Conservation (phyloP, 202 grass and related monocot genomes). For the Cymbopogon flexuosus region DNA sequence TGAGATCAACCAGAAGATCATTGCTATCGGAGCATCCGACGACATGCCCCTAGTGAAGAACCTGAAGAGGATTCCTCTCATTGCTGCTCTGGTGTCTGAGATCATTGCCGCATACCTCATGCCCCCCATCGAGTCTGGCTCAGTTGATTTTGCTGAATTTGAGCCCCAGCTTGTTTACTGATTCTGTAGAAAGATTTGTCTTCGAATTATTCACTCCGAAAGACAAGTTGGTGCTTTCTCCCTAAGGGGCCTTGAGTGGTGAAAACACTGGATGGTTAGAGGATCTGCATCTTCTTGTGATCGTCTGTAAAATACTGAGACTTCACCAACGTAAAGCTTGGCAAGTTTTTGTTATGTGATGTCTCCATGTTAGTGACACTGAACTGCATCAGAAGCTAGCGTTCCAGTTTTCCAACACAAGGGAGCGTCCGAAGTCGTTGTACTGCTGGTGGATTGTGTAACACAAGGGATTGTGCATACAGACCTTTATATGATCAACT, state of each 20-base stretch:
- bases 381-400: conserved; percentile 31
- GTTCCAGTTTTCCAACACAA: conserved; percentile 29
- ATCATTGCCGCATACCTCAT: conserved; percentile 88
- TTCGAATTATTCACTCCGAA: not conserved
- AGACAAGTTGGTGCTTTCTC: conserved; percentile 27
- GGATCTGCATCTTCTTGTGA: conserved; percentile 35
- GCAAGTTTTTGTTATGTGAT: conserved; percentile 17
- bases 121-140: conserved; percentile 86
- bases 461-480: not conserved
- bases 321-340: not conserved
- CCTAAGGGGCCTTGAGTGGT: conserved; percentile 13
- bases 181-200: conserved; percentile 33
- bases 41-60: conserved; percentile 75
- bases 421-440: conserved; percentile 10
- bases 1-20: conserved; percentile 66
- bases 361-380: conserved; percentile 31
- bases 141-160: conserved; percentile 88
- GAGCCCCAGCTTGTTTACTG: conserved; percentile 89
- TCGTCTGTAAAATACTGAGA: conserved; percentile 42
- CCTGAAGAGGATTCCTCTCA: conserved; percentile 85
- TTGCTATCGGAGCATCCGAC: conserved; percentile 41
- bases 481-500: not conserved
- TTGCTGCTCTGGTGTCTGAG: conserved; percentile 71
- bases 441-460: conserved; percentile 13
- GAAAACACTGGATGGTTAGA: conserved; percentile 28